Percentiles rank a stretch among this genome's conserved stretches.
Evolutionary conservation across 345 rosid genomes (phyloP).

Genomic region (Citrus medica): DNA sequence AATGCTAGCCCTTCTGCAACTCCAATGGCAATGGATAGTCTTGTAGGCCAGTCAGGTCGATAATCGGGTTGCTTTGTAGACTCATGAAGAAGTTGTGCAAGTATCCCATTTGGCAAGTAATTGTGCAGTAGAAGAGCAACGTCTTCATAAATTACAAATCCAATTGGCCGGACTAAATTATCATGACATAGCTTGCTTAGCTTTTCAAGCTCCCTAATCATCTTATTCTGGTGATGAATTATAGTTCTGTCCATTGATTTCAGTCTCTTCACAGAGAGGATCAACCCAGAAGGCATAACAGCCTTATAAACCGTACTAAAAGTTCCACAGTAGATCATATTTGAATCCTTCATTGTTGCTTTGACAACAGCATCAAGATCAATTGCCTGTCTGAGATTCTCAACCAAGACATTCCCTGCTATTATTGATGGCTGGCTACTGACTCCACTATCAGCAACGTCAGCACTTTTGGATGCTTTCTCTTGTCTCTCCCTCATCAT

Average conservation of each 20-base stretch:
- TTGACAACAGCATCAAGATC: constrained; percentile 85
- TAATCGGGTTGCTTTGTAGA: constrained; percentile 59
- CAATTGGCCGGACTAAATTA: constrained; percentile 74
- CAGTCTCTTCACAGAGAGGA: constrained; percentile 72
- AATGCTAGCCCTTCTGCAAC: constrained; percentile 89
- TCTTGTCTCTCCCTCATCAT: constrained; percentile 98
- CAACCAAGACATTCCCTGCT: constrained; percentile 78
- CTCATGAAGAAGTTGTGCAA: constrained; percentile 81
- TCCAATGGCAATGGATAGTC: constrained; percentile 80
- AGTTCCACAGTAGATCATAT: constrained; percentile 75
- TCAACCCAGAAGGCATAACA: constrained; percentile 90
- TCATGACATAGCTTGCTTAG: constrained; percentile 94
- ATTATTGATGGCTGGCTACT: constrained; percentile 56
- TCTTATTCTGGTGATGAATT: constrained; percentile 83
- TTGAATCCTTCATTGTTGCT: constrained; percentile 80
- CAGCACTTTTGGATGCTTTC: constrained; percentile 57
- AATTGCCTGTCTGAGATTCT: constrained; percentile 84
- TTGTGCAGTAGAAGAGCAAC: constrained; percentile 89
- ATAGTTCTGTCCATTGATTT: constrained; percentile 87
- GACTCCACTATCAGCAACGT: constrained; percentile 40
- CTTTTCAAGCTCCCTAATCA: constrained; percentile 94
- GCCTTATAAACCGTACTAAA: constrained; percentile 92
- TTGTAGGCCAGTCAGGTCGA: constrained; percentile 83
- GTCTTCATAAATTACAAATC: constrained; percentile 87
- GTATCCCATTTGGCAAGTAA: constrained; percentile 74